Evolutionary conservation across 352 stramenopile species (phyloP).

Genomic region (Discostella stelligera): DNA sequence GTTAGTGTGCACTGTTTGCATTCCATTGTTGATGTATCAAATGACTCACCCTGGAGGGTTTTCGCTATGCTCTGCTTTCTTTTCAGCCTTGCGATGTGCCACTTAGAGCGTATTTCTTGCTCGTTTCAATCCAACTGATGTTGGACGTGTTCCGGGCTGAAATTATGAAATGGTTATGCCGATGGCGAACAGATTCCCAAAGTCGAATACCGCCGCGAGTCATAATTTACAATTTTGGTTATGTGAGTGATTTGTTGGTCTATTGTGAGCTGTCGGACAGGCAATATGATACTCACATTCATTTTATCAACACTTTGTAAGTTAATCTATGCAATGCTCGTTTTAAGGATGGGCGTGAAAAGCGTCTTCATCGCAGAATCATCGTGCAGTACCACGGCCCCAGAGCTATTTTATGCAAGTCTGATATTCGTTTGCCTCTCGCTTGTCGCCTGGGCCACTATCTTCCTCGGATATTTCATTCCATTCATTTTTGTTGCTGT

Average conservation of each 20-base stretch:
- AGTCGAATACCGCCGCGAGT: conserved; percentile 51
- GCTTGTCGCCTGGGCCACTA: conserved; percentile 60
- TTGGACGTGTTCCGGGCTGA: conserved; percentile 70
- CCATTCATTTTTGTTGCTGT: conserved; percentile 62
- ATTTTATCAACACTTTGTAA: neutral
- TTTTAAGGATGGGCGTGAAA: conserved; percentile 54
- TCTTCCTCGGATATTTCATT: conserved; percentile 64
- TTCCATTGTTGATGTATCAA: neutral
- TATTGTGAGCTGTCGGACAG: conserved; percentile 5
- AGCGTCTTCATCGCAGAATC: conserved; percentile 47
- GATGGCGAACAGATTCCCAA: conserved; percentile 53
- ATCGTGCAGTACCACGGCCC: conserved; percentile 54
- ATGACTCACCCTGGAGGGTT: neutral
- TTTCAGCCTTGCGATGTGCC: conserved; percentile 65
- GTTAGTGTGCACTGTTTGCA: conserved; percentile 6
- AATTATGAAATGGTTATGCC: conserved; percentile 67
- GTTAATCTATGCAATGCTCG: conserved; percentile 62
- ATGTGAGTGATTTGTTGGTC: conserved; percentile 27
- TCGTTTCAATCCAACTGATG: conserved; percentile 63
- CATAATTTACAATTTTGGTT: conserved; percentile 68
- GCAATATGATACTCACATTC: neutral
- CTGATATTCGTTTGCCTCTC: conserved; percentile 58
- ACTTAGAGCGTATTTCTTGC: conserved; percentile 67
- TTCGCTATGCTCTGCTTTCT: neutral
- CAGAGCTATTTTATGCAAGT: conserved; percentile 58